Base-by-base conservation (phyloP, 1,284 basidiomycete genomes). In the Pseudozyma tsukubaensis region DNA sequence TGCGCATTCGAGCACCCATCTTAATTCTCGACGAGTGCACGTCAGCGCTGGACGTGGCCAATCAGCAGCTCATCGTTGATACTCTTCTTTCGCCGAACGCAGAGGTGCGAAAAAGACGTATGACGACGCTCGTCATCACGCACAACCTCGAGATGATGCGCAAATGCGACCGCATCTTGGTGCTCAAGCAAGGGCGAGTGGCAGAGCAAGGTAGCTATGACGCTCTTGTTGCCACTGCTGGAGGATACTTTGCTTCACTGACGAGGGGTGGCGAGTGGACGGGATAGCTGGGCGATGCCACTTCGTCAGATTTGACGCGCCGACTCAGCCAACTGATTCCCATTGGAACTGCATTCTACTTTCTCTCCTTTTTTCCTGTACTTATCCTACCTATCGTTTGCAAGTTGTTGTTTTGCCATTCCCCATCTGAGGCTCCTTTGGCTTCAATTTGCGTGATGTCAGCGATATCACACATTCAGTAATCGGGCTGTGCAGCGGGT, bases 21-120 rank as follows among this genome's bases (percentile, higher is more conserved):
- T 87, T 97, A 35, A 90, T 98, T 50, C 87, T 98, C 50, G 96
- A 98, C 85, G 96, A 98, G 85, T 96, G 93, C 83, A 99, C 96
- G 8, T 91, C 90, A 43, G 93, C 95, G 7, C 87, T 98, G 60
- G 96, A 98, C 84, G 49, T 61, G 0, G 50, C 54, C 2, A 79
- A 73, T 50, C 72, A 76, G 29, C 64, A 70, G 18, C 42, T 54
- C n/a, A 71, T 97, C 39, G 87, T 96, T 81, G 90, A 94, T 65
- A 91, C 93, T 13, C 89, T 96, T 40, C 86, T 87, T 59, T 43
- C 55, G 13, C 18, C 24, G 0, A 35, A 44, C 0, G 47, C 58
- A 11, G 58, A 60, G 29, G 44, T 70, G 52, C 24, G 60, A 4
- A 51, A 35, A 34, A 62, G 68, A 35, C 18, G 55, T 8, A 68